Evolutionary conservation across 2,329 filamentous ascomycete species (phyloP).

Genomic region (Cucurbitaria berberidis): DNA sequence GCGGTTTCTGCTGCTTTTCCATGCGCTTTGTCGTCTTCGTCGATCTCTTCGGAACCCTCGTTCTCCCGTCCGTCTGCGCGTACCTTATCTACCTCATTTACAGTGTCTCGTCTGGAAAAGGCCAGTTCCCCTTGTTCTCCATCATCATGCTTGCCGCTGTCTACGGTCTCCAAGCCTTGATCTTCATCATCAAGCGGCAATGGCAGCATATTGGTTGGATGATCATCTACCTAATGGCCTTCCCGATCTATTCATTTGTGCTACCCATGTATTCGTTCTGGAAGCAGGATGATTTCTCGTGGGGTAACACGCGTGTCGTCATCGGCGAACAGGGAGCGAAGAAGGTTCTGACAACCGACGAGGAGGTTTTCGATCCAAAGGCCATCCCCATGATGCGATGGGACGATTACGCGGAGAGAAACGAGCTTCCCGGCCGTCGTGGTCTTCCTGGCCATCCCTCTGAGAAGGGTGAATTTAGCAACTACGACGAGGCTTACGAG

Average conservation of each 20-base stretch:
- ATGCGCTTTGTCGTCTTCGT: conserved; percentile 98
- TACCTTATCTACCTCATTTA: conserved; percentile 92
- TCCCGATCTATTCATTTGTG: conserved; percentile 89
- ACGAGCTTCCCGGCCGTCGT: conserved; percentile 89
- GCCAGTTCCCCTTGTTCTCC: conserved; percentile 84
- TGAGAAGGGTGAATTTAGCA: conserved; percentile 66
- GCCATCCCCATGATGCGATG: conserved; percentile 93
- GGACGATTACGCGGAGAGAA: conserved; percentile 90
- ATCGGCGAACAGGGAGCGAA: conserved; percentile 92
- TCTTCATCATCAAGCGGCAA: conserved; percentile 95
- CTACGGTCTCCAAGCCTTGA: conserved; percentile 93
- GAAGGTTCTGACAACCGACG: conserved; percentile 81
- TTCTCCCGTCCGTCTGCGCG: conserved; percentile 84
- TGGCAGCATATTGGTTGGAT: conserved; percentile 99
- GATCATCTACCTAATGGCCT: conserved; percentile 97
- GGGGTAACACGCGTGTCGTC: conserved; percentile 98
- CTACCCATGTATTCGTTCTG: conserved; percentile 98
- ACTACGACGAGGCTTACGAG: conserved; percentile 81
- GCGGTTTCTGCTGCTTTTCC: conserved; percentile 97
- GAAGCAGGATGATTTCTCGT: conserved; percentile 98
- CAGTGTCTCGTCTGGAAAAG: conserved; percentile 68
- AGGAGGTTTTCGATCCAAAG: conserved; percentile 86
- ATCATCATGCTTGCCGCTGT: conserved; percentile 88
- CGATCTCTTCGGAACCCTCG: conserved; percentile 89
- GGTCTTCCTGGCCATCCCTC: conserved; percentile 60